Evolutionary conservation across 2,329 filamentous ascomycete genomes (phyloP).

Genomic region (Paecilomyces niveus): DNA sequence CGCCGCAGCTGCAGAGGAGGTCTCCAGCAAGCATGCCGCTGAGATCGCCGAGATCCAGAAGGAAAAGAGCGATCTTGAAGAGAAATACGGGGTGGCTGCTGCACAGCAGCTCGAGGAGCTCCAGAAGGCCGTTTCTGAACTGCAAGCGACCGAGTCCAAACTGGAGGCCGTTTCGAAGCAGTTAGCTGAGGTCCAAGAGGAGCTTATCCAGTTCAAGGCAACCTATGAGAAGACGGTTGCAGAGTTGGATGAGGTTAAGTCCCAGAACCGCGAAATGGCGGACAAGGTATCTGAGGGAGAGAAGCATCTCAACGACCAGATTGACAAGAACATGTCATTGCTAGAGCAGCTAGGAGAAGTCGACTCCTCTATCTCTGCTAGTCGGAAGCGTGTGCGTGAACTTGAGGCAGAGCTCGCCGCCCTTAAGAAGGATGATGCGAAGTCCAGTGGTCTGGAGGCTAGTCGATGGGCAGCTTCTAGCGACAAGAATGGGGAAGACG

Average conservation of each 20-base stretch:
- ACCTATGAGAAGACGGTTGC: constrained; percentile 21
- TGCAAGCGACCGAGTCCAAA: constrained; percentile 64
- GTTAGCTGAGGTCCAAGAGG: constrained; percentile 25
- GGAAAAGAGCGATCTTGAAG: constrained; percentile 41
- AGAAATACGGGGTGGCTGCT: constrained; percentile 25
- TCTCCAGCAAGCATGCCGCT: constrained; percentile 35
- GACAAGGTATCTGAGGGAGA: constrained; percentile 27
- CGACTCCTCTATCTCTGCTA: constrained; percentile 26
- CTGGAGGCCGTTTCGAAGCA: constrained; percentile 57
- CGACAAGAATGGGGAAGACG: constrained; percentile 23
- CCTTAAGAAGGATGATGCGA: constrained; percentile 25
- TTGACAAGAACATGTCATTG: constrained; percentile 35
- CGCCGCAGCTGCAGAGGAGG: constrained; percentile 34
- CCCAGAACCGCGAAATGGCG: constrained; percentile 22
- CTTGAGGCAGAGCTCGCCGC: constrained; percentile 31
- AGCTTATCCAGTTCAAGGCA: constrained; percentile 22
- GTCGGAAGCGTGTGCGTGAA: constrained; percentile 30
- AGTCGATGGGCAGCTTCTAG: constrained; percentile 36
- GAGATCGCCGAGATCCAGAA: constrained; percentile 38
- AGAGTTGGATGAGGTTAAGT: constrained; percentile 25
- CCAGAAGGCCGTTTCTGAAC: constrained; percentile 71
- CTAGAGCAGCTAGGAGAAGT: constrained; percentile 33
- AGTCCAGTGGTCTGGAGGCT: constrained; percentile 26
- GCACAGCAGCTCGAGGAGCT: constrained; percentile 70
- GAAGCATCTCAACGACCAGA: constrained; percentile 31